phyloP scores from a whole-genome alignment of 306 rosid genomes.

The Cicer yamashitae region DNA sequence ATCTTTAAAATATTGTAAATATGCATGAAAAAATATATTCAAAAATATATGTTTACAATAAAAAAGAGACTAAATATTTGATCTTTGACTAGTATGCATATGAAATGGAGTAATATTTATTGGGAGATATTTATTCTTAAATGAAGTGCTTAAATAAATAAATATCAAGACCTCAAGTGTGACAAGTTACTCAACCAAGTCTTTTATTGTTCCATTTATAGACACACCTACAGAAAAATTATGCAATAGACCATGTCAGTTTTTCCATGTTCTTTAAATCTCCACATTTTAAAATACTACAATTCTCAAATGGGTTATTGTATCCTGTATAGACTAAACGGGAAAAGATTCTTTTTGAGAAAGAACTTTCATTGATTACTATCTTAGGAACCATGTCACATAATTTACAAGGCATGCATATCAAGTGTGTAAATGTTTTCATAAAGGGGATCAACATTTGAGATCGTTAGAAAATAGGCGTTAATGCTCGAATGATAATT shows the following conservation, averaged over 20 bases:
- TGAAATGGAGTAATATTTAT: no score
- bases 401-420: conserved; percentile 20
- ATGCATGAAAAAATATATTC: no score
- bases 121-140: no score
- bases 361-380: background rate
- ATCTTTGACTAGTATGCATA: no score
- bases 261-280: background rate
- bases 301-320: background rate
- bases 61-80: no score
- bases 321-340: conserved; percentile 7
- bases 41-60: no score
- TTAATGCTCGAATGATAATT: background rate
- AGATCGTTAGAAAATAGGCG: background rate
- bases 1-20: no score
- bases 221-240: background rate
- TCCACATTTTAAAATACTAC: background rate
- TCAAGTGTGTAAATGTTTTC: conserved; percentile 18
- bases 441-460: conserved; percentile 2
- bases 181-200: background rate
- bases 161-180: background rate
- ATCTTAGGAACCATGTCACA: conserved; percentile 4
- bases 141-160: no score
- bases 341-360: conserved; percentile 12
- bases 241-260: conserved; percentile 4
- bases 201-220: background rate